Evolutionary conservation across 1,284 basidiomycete genomes (phyloP).

Genomic region (Leccinum solheimii): DNA sequence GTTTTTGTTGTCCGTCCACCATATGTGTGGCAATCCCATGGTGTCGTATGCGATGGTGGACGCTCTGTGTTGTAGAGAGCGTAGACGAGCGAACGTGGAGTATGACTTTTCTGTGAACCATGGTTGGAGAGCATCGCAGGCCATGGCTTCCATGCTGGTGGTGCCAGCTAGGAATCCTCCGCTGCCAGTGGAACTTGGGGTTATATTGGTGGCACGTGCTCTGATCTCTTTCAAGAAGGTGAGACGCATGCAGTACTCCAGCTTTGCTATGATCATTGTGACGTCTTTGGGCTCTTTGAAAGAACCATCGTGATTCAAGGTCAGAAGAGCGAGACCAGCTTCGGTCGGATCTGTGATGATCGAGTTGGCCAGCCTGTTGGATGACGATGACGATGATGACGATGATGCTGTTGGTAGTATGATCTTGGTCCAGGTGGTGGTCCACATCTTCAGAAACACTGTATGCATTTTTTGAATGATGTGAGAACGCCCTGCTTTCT

Average conservation of each 20-base stretch:
- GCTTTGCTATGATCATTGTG: conserved; percentile 19
- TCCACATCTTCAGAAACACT: conserved; percentile 15
- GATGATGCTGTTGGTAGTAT: no score
- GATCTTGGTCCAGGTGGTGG: neutral
- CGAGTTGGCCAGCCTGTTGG: no score
- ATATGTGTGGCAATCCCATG: conserved; percentile 21
- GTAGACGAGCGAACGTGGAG: conserved; percentile 24
- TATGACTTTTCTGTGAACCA: conserved; percentile 26
- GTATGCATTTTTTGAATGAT: neutral
- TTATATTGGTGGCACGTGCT: neutral
- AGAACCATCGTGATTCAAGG: conserved; percentile 16
- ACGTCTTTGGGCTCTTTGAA: conserved; percentile 21
- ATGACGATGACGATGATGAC: no score
- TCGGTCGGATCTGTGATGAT: conserved; percentile 29
- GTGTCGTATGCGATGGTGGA: conserved; percentile 18
- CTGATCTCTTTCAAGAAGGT: conserved; percentile 22
- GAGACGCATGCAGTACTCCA: conserved; percentile 27
- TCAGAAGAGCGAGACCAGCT: conserved; percentile 17
- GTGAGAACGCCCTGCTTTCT: neutral
- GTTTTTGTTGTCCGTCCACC: conserved; percentile 24
- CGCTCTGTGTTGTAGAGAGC: conserved; percentile 27
- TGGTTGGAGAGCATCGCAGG: neutral
- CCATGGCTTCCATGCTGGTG: neutral
- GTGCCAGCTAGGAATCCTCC: no score
- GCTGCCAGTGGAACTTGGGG: neutral